Evolutionary conservation across 352 stramenopile genomes (phyloP), one percentile per base, ranked within the genome.

Genomic region (Phytophthora colocasiae): DNA sequence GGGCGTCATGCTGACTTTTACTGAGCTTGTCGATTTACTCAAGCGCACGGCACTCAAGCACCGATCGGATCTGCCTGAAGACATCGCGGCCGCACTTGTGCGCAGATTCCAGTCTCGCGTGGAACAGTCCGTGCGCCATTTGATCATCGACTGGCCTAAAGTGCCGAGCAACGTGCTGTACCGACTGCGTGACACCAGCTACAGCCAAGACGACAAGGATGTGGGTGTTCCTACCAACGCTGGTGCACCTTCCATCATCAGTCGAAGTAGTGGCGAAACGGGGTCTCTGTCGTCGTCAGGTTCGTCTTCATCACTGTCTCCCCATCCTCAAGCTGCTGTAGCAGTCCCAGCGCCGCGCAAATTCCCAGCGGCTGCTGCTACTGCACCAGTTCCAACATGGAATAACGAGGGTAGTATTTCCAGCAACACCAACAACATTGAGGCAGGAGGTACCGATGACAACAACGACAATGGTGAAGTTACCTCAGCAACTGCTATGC

Each of bases 1-100:
- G 24, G 83, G 86, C 11, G 69, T 94, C 9, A 55, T 90, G 27
- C 85, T 92, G 79, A 85, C 65, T 8, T 90, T 87, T 45, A 83
- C 83, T 0, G 83, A 94, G 29, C 58, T 92, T 44, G 77, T 81
- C 26, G 77, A 91, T n/a, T 52, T 94, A 19, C 61, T 91, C 8
- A 71, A 87, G 19, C 81, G 81, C 7, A 78, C 80, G 6, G 74
- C 83, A n/a, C 59, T 84, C 34, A 91, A 91, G 57, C 80, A 92
- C 63, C 70, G 68, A 14, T 71, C 69, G 2, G 45, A 63, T 29
- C 31, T 92, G 32, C 69, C 77, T 1, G 60, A 73, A 29, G 76
- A 88, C 6, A 34, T 79, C 6, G 78, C 72, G 24, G 62, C 45
- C 12, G 61, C 68, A 15, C 73, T 92, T 8, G 71, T 89, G 44